phyloP scores from a whole-genome alignment of 169 alveolate genomes.

The Cryptosporidium baileyi region DNA sequence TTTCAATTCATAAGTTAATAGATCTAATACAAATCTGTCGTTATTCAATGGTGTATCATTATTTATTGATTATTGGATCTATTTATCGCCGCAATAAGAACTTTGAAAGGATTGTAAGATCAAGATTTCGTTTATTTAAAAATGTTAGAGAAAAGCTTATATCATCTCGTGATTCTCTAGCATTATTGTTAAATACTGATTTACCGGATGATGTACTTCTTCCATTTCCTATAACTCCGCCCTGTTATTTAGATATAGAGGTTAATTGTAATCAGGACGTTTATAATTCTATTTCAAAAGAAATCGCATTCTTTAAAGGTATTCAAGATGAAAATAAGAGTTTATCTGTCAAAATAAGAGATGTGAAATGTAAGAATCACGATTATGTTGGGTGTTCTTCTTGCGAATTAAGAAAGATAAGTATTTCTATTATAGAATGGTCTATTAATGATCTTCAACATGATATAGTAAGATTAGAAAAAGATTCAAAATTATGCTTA shows the following conservation, averaged over 20 bases:
- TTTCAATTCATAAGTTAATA: not conserved
- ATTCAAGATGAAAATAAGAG: slow-evolving; percentile 25
- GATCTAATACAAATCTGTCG: slow-evolving; percentile 4
- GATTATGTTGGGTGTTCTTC: slow-evolving; percentile 33
- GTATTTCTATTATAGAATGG: slow-evolving; percentile 21
- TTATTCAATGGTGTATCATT: slow-evolving; percentile 16
- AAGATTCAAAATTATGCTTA: slow-evolving; percentile 11
- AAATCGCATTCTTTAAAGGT: slow-evolving; percentile 11
- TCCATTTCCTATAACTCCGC: slow-evolving; percentile 33
- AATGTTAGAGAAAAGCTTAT: slow-evolving; percentile 8
- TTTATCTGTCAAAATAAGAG: not conserved
- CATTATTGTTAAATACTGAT: slow-evolving; percentile 1
- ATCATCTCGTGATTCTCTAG: slow-evolving; percentile 9
- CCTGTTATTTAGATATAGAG: slow-evolving; percentile 14
- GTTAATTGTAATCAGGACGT: slow-evolving; percentile 17
- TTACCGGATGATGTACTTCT: slow-evolving; percentile 5
- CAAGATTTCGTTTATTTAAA: not conserved
- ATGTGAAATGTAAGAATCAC: not conserved
- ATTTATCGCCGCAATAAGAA: slow-evolving; percentile 9
- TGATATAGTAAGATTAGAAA: slow-evolving; percentile 26
- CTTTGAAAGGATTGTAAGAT: slow-evolving; percentile 29
- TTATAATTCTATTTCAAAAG: not conserved
- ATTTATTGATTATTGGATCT: slow-evolving; percentile 16
- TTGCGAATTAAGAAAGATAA: slow-evolving; percentile 14
- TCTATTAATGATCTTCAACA: slow-evolving; percentile 5